Conservation (phyloP, 805 yeast genomes). For the Candida gorgasii region DNA sequence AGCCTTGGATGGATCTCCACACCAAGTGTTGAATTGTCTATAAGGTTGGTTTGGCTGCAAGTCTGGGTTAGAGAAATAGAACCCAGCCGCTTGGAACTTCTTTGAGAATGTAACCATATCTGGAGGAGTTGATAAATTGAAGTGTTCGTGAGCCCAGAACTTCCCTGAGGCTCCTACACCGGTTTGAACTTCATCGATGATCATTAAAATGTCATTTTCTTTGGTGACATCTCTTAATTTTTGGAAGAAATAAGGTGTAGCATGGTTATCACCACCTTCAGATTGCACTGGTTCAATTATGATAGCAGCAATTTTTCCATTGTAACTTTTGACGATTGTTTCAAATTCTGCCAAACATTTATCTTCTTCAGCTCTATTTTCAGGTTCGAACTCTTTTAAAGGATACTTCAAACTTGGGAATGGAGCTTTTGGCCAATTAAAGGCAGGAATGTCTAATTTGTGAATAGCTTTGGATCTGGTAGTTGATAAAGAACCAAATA, state of each 20-base stretch:
- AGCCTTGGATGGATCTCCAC: conserved; percentile 74
- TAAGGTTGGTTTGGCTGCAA: conserved; percentile 62
- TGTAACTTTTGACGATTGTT: conserved; percentile 35
- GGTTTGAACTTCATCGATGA: conserved; percentile 73
- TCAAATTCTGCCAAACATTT: conserved; percentile 49
- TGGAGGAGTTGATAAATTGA: conserved; percentile 60
- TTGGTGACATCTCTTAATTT: conserved; percentile 59
- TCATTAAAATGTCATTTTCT: conserved; percentile 58
- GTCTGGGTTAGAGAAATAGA: conserved; percentile 59
- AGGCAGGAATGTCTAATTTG: conserved; percentile 60
- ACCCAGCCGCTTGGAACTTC: conserved; percentile 74
- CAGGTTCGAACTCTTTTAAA: conserved; percentile 33
- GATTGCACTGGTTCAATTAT: conserved; percentile 66
- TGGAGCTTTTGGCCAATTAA: conserved; percentile 58
- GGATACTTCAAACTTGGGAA: conserved; percentile 46
- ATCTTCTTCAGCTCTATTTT: conserved; percentile 49
- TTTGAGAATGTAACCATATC: conserved; percentile 73
- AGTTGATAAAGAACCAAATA: conserved; percentile 56
- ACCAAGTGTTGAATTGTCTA: conserved; percentile 78
- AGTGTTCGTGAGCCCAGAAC: conserved; percentile 74
- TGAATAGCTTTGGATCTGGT: conserved; percentile 59
- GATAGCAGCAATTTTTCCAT: conserved; percentile 51
- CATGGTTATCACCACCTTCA: conserved; percentile 79
- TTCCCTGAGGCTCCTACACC: conserved; percentile 76
- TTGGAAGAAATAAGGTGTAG: conserved; percentile 60